Evolutionary conservation across 2,329 filamentous ascomycete species (phyloP).

Genomic region (Trichoderma harzianum): DNA sequence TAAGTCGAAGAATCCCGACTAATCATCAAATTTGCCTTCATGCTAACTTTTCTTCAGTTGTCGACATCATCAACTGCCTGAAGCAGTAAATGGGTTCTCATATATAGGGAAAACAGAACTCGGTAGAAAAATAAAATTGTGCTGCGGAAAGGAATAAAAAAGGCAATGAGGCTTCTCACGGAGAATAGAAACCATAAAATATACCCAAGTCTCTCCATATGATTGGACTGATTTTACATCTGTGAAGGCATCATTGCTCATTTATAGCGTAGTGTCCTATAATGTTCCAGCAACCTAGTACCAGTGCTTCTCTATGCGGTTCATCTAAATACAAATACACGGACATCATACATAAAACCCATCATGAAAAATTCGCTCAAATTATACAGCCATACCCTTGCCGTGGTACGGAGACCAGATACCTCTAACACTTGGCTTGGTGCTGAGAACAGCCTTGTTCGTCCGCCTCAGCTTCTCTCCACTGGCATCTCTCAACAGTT

Average conservation of each 20-base stretch:
- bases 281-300: conserved; percentile 30
- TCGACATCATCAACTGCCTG: conserved; percentile 57
- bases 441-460: conserved; percentile 62
- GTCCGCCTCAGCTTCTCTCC: conserved; percentile 68
- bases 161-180: not conserved
- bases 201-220: not conserved
- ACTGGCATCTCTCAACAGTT: conserved; percentile 68
- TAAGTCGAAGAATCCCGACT: conserved; percentile 44
- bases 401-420: conserved; percentile 70
- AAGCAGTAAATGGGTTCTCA: conserved; percentile 40
- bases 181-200: not conserved
- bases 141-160: not conserved
- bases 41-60: conserved; percentile 37
- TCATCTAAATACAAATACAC: conserved; percentile 30
- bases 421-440: conserved; percentile 64
- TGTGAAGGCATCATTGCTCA: conserved; percentile 2
- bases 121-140: not conserved
- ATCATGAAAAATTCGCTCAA: conserved; percentile 4
- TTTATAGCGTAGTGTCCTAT: conserved; percentile 4
- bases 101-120: not conserved
- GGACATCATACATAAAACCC: conserved; percentile 21
- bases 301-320: conserved; percentile 21
- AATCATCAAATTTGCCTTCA: not conserved
- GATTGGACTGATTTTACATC: not conserved
- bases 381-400: conserved; percentile 51